Percentiles rank a stretch among this genome's conserved stretches.
These are phyloP conservation scores for Penicillium psychrofluorescens DNA, from an alignment of 495 filamentous ascomycete species.

Conservation along the genomic window DNA sequence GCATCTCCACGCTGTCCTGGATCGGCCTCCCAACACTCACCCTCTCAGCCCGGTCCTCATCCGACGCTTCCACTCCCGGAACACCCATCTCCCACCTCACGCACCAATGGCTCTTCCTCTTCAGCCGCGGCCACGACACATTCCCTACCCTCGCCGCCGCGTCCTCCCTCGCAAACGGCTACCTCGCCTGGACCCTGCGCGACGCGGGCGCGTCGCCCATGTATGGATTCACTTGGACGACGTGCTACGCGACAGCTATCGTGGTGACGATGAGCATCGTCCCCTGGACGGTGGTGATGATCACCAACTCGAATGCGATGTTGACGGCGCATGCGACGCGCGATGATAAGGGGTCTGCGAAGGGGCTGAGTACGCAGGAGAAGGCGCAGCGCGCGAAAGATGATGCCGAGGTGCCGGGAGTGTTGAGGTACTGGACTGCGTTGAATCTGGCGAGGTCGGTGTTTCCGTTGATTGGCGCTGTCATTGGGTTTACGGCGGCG, in stretches of 20 bases:
- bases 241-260: conserved; percentile 15
- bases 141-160: conserved; percentile 13
- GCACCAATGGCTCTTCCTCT: conserved; percentile 27
- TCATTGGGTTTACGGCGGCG: conserved; percentile 14
- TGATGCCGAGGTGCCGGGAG: conserved; percentile 11
- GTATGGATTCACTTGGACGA: conserved; percentile 6
- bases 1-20: conserved; percentile 15
- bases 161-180: conserved; percentile 22
- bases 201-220: neutral
- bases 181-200: conserved; percentile 18
- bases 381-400: conserved; percentile 11
- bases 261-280: conserved; percentile 20
- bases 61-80: conserved; percentile 8
- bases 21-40: conserved; percentile 19
- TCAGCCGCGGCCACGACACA: conserved; percentile 16
- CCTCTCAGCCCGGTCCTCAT: conserved; percentile 8
- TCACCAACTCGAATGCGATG: conserved; percentile 15
- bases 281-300: conserved; percentile 23
- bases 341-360: conserved; percentile 10
- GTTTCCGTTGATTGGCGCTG: conserved; percentile 15
- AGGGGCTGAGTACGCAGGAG: conserved; percentile 12
- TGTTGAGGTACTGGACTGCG: conserved; percentile 13
- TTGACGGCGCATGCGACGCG: conserved; percentile 18
- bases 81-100: conserved; percentile 13
- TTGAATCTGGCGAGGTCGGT: conserved; percentile 13